phyloP scores from a whole-genome alignment of 108 stramenopile genomes.

The Conticribra guillardii region DNA sequence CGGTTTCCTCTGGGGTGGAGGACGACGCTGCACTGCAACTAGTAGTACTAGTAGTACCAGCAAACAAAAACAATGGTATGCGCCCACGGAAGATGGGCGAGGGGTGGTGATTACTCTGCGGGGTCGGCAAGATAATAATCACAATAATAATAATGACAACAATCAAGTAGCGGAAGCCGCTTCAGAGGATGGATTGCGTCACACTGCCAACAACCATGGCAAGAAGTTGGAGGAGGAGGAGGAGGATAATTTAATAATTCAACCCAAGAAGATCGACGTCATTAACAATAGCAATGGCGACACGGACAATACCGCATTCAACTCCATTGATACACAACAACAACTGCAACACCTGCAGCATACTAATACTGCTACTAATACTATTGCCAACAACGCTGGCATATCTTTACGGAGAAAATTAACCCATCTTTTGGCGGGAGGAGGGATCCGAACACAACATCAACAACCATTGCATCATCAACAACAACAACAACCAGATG shows the following conservation, averaged over 20 bases:
- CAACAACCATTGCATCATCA: no score
- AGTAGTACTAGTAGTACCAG: not conserved
- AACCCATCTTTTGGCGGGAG: not conserved
- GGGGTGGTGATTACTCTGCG: constrained; percentile 7
- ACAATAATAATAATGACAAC: not conserved
- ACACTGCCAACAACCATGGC: not conserved
- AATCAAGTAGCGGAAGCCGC: not conserved
- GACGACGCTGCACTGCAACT: not conserved
- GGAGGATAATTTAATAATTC: not conserved
- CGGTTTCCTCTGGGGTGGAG: not conserved
- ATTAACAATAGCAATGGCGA: constrained; percentile 1
- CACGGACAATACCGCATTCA: not conserved
- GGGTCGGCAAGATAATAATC: not conserved
- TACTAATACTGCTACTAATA: not conserved
- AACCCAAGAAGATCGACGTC: not conserved
- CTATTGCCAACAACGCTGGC: not conserved
- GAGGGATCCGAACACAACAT: no score
- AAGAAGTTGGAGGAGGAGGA: not conserved
- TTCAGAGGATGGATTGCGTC: not conserved
- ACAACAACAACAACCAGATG: constrained; percentile 3
- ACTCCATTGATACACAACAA: not conserved
- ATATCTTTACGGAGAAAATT: not conserved
- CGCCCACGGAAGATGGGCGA: constrained; percentile 8
- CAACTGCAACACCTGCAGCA: not conserved
- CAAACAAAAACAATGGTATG: constrained; percentile 8